Base-by-base conservation (phyloP, 768 basidiomycete species). In the Suillus spraguei region DNA sequence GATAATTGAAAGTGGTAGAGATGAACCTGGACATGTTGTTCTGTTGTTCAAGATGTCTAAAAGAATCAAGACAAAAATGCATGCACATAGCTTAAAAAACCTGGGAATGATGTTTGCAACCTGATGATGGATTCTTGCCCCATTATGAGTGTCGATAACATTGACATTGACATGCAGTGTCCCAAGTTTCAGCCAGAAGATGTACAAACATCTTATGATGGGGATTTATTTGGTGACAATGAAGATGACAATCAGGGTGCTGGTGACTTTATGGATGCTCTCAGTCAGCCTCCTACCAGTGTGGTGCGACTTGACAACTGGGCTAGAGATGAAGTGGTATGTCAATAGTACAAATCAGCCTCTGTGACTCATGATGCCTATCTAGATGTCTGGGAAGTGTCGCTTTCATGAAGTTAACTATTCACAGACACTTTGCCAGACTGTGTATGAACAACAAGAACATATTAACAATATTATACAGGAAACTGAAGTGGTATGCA, bases 371-470 rank as follows among this genome's bases (percentile, higher is more conserved):
- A 41, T 56, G 2, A 9, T 8, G 4, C 24, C 33, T 6, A 41
- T 38, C 35, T 35, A 36, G 55, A 2, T 17, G 20, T n/a, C 28
- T 47, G 59, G 16, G 9, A 64, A 64, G 42, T 39, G 42, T 52
- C 38, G 28, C 33, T 24, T 42, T 22, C 14, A 47, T 7, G 63
- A 64, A 54, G 63, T 60, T 2, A 32, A 64, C 22, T 64, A 24
- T 39, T 60, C 50, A 7, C 7, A 49, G 16, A 4, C 16, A 49
- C 50, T 64, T 39, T n/a, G 49, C 22, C 5, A 46, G 22, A 33
- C 32, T 28, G 2, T 63, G 28, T 53, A 64, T 47, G 28, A 20
- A n/a, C 50, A 60, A 44, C 4, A 47, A 47, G 46, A 47, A 22
- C 22, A 1, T 0, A 47, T 47, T 1, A 47, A 24, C 2, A 13